Conservation (phyloP, 108 stramenopile species). For the Conticribra weissflogii region DNA sequence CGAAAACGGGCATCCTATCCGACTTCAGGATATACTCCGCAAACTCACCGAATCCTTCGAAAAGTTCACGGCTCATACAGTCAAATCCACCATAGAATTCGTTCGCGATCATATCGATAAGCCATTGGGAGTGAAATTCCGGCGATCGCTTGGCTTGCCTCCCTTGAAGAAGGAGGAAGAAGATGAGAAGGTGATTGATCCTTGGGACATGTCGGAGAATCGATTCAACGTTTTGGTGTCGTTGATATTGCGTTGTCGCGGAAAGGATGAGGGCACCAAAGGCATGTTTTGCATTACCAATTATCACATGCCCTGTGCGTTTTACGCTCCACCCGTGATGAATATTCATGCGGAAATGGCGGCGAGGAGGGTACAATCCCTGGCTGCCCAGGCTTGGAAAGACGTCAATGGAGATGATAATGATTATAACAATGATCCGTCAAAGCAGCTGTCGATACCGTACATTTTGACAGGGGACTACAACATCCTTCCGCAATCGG, state of each 20-base stretch:
- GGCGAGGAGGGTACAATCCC: slow-evolving; percentile 47
- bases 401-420: too few relatives aligned
- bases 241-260: slow-evolving; percentile 57
- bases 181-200: slow-evolving; percentile 43
- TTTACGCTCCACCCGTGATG: slow-evolving; percentile 85
- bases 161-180: slow-evolving; percentile 1
- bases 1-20: not conserved
- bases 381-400: slow-evolving; percentile 34
- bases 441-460: too few relatives aligned
- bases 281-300: slow-evolving; percentile 75
- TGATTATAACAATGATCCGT: slow-evolving; percentile 7
- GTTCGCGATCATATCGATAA: not conserved
- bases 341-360: slow-evolving; percentile 82
- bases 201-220: slow-evolving; percentile 78
- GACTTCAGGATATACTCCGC: slow-evolving; percentile 5
- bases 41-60: slow-evolving; percentile 12
- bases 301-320: slow-evolving; percentile 99
- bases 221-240: slow-evolving; percentile 77
- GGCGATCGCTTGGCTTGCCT: slow-evolving; percentile 1
- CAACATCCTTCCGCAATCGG: slow-evolving; percentile 89
- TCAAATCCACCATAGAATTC: slow-evolving; percentile 17
- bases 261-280: slow-evolving; percentile 13
- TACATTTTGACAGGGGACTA: slow-evolving; percentile 86
- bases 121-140: slow-evolving; percentile 7
- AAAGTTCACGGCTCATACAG: slow-evolving; percentile 8